A percentile compares a stretch with the other conserved stretches of the same genome.
These are phyloP conservation scores for Plasmodium gallinaceum DNA, from an alignment of 169 alveolate species.

Conservation along the genomic window DNA sequence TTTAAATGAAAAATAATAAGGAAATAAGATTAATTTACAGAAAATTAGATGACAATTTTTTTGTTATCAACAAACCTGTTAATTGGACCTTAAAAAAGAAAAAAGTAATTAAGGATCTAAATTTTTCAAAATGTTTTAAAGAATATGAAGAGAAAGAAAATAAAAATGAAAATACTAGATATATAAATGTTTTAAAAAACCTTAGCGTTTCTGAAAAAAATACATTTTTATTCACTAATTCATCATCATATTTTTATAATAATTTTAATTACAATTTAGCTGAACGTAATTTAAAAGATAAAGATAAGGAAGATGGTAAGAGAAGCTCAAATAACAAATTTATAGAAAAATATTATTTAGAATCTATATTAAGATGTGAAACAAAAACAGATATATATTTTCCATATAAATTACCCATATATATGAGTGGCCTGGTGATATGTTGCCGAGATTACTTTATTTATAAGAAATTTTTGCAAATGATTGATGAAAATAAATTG, in stretches of 20 bases:
- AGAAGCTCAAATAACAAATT: not conserved
- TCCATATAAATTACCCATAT: slow-evolving; percentile 73
- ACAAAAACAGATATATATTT: slow-evolving; percentile 11
- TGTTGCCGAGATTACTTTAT: slow-evolving; percentile 54
- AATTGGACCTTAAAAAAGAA: slow-evolving; percentile 63
- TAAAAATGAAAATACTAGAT: not conserved
- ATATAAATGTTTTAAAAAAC: slow-evolving; percentile 7
- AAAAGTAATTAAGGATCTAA: slow-evolving; percentile 1
- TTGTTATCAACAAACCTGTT: slow-evolving; percentile 75
- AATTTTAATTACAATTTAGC: slow-evolving; percentile 15
- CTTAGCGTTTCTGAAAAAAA: slow-evolving; percentile 58
- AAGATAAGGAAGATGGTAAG: slow-evolving; percentile 2
- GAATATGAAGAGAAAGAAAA: not conserved
- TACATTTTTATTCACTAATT: slow-evolving; percentile 38
- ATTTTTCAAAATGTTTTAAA: not conserved
- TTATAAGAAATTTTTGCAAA: slow-evolving; percentile 49
- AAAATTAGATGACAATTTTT: slow-evolving; percentile 60
- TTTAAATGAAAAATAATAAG: slow-evolving; percentile 51
- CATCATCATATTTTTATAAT: slow-evolving; percentile 28
- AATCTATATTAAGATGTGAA: slow-evolving; percentile 30
- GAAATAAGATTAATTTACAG: slow-evolving; percentile 62
- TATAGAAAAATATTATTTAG: slow-evolving; percentile 51
- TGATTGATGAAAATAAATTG: slow-evolving; percentile 66
- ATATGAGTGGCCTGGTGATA: slow-evolving; percentile 73
- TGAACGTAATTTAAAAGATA: not conserved